Conservation (phyloP, 78 protist genomes). For the Polysphondylium violaceum region DNA sequence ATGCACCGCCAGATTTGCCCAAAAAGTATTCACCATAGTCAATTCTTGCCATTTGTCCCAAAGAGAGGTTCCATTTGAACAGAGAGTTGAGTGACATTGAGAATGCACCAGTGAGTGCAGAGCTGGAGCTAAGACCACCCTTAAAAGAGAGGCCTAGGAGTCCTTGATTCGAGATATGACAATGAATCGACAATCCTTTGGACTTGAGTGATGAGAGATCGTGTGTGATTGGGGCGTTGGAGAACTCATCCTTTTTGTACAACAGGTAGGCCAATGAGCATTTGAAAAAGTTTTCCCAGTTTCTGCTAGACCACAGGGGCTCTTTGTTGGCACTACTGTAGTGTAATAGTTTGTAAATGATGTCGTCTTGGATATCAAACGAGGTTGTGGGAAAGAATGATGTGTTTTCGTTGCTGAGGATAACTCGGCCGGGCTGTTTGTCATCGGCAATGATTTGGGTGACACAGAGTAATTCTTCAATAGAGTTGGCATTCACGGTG, state of each 20-base stretch:
- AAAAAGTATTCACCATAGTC: slow-evolving; percentile 75
- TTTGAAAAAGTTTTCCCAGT: slow-evolving; percentile 54
- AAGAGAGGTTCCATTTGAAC: slow-evolving; percentile 9
- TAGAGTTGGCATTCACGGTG: slow-evolving; percentile 61
- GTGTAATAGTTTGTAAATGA: background rate
- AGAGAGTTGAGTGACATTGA: slow-evolving; percentile 1
- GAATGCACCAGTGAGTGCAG: slow-evolving; percentile 71
- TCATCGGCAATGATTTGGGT: background rate
- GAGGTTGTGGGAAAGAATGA: background rate
- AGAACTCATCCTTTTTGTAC: background rate
- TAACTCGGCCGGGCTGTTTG: background rate
- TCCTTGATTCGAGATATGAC: slow-evolving; percentile 28
- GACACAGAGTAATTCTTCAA: slow-evolving; percentile 34
- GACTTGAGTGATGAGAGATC: background rate
- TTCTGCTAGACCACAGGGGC: slow-evolving; percentile 22
- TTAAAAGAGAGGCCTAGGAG: slow-evolving; percentile 9
- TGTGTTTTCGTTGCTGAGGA: background rate
- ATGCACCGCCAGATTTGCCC: slow-evolving; percentile 76
- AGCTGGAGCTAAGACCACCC: slow-evolving; percentile 74
- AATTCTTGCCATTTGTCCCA: slow-evolving; percentile 33
- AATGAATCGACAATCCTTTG: background rate
- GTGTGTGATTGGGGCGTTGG: background rate
- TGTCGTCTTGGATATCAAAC: background rate
- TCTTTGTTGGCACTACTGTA: background rate
- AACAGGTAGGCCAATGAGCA: slow-evolving; percentile 31